Percentiles rank a stretch among this genome's conserved stretches.
These are phyloP conservation scores for Parascedosporium putredinis DNA, from an alignment of 2,329 filamentous ascomycete species.

Conservation along the genomic window DNA sequence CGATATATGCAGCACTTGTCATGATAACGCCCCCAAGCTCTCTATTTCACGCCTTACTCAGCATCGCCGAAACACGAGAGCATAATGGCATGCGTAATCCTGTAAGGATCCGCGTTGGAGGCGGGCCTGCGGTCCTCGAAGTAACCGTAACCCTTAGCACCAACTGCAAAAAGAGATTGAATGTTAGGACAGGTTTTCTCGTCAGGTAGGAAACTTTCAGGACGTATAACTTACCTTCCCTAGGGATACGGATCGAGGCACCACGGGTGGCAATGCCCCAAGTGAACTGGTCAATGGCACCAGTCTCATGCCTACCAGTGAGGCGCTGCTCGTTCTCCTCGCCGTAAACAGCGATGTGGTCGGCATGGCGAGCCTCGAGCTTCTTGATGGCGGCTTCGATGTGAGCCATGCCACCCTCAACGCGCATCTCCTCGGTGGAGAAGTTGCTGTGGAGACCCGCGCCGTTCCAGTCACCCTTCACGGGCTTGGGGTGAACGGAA, in stretches of 20 bases:
- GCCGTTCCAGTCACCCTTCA: slow-evolving; percentile 89
- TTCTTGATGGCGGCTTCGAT: slow-evolving; percentile 84
- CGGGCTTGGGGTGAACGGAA: slow-evolving; percentile 90
- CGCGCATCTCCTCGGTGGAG: slow-evolving; percentile 79
- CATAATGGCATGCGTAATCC: slow-evolving; percentile 69
- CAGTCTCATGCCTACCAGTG: slow-evolving; percentile 90
- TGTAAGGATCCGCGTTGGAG: slow-evolving; percentile 81
- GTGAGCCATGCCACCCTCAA: slow-evolving; percentile 86
- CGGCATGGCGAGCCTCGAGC: slow-evolving; percentile 63
- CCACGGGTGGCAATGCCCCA: slow-evolving; percentile 96
- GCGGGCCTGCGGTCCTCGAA: slow-evolving; percentile 80
- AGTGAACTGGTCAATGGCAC: slow-evolving; percentile 83
- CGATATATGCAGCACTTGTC: background rate
- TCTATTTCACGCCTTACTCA: background rate
- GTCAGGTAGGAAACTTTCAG: background rate
- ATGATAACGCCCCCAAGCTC: background rate
- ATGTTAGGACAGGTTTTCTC: background rate
- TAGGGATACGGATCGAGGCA: slow-evolving; percentile 84
- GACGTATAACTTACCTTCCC: slow-evolving; percentile 34
- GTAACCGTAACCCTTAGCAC: slow-evolving; percentile 85
- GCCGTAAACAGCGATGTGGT: slow-evolving; percentile 90
- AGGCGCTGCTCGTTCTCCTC: slow-evolving; percentile 93
- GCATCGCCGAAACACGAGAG: slow-evolving; percentile 8
- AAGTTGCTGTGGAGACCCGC: slow-evolving; percentile 92
- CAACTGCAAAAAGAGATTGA: slow-evolving; percentile 31